These are phyloP conservation scores for Davidsoniella neocaledoniae DNA, from an alignment of 2,329 filamentous ascomycete species.

Conservation along the genomic window DNA sequence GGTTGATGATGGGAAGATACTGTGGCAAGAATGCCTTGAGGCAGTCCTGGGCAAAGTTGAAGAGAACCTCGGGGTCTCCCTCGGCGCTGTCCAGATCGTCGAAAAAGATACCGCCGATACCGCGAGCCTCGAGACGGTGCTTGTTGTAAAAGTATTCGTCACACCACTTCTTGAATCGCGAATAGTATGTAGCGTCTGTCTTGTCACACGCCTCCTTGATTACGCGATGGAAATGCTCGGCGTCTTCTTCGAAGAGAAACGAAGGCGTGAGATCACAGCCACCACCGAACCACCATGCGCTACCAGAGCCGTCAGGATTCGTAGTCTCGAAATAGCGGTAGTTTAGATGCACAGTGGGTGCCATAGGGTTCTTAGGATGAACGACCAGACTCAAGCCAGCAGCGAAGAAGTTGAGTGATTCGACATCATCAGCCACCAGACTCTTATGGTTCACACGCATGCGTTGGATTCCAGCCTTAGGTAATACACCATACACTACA, in stretches of 20 bases:
- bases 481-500: slow-evolving; percentile 82
- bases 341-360: slow-evolving; percentile 93
- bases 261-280: slow-evolving; percentile 84
- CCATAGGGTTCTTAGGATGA: slow-evolving; percentile 90
- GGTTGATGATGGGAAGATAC: slow-evolving; percentile 78
- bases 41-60: slow-evolving; percentile 75
- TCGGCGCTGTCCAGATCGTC: slow-evolving; percentile 84
- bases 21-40: slow-evolving; percentile 76
- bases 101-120: slow-evolving; percentile 94
- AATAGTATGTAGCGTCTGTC: slow-evolving; percentile 83
- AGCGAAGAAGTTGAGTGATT: slow-evolving; percentile 86
- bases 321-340: slow-evolving; percentile 98
- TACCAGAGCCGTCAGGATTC: slow-evolving; percentile 62
- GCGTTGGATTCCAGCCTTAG: slow-evolving; percentile 70
- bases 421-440: slow-evolving; percentile 50
- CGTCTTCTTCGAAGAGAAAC: slow-evolving; percentile 94
- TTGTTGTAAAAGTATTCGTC: slow-evolving; percentile 94
- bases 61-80: slow-evolving; percentile 75
- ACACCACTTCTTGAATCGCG: slow-evolving; percentile 94
- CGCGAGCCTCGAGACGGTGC: slow-evolving; percentile 72
- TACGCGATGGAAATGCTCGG: slow-evolving; percentile 86
- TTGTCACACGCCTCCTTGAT: slow-evolving; percentile 88
- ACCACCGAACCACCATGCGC: slow-evolving; percentile 95
- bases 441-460: slow-evolving; percentile 95
- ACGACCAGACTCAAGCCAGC: slow-evolving; percentile 84